Conservation (phyloP, 805 yeast species). For the Barnettozyma sucrosica region DNA sequence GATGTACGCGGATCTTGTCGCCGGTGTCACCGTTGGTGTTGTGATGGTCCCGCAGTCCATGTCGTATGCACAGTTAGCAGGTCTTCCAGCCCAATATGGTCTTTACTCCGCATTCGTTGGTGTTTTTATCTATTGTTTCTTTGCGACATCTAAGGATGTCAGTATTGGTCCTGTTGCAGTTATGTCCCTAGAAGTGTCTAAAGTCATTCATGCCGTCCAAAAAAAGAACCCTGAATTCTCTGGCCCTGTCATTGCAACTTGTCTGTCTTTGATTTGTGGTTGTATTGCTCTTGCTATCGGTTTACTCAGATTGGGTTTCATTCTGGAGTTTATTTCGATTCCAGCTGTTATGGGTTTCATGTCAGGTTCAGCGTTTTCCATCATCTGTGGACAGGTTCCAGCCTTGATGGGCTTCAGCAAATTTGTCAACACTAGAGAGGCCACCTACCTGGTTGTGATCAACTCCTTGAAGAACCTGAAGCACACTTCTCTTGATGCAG, state of each 20-base stretch:
- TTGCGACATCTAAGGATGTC: constrained; percentile 94
- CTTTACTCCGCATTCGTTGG: constrained; percentile 90
- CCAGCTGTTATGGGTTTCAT: constrained; percentile 94
- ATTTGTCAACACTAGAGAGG: constrained; percentile 62
- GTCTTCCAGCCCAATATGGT: constrained; percentile 77
- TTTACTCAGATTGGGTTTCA: constrained; percentile 74
- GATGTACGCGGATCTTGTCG: constrained; percentile 78
- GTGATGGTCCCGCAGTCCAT: constrained; percentile 92
- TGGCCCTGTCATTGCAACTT: constrained; percentile 75
- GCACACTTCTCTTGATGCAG: constrained; percentile 71
- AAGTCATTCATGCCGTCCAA: constrained; percentile 63
- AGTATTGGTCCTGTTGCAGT: constrained; percentile 97
- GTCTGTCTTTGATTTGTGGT: constrained; percentile 77
- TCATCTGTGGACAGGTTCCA: constrained; percentile 82
- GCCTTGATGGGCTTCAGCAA: constrained; percentile 70
- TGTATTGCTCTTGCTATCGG: constrained; percentile 81
- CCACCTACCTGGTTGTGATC: constrained; percentile 67
- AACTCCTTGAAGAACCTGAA: constrained; percentile 67
- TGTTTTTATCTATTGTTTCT: constrained; percentile 79
- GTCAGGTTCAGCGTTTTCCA: constrained; percentile 88
- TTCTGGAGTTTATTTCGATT: constrained; percentile 80
- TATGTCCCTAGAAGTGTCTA: constrained; percentile 82
- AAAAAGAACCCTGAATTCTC: constrained; percentile 40
- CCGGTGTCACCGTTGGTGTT: constrained; percentile 90
- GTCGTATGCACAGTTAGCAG: constrained; percentile 90